These are phyloP conservation scores for Neonectria sp. DNA, from an alignment of 2,329 filamentous ascomycete genomes.

Conservation along the genomic window DNA sequence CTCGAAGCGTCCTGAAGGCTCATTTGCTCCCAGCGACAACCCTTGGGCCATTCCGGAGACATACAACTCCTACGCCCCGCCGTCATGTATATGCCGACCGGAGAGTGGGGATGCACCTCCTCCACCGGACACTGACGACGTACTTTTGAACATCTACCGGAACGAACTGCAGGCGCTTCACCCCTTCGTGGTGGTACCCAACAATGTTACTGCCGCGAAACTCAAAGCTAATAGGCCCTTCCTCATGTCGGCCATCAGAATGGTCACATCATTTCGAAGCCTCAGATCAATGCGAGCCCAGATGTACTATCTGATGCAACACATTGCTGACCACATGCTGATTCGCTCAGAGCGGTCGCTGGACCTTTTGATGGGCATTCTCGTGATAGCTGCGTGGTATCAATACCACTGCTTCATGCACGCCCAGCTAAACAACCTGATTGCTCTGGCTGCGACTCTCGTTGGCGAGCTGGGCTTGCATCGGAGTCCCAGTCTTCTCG, in stretches of 20 bases:
- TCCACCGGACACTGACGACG: slow-evolving; percentile 62
- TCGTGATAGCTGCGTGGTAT: slow-evolving; percentile 66
- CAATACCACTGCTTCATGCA: slow-evolving; percentile 70
- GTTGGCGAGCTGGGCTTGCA: slow-evolving; percentile 64
- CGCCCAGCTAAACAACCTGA: slow-evolving; percentile 65
- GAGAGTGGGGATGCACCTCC: slow-evolving; percentile 56
- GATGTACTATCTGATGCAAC: slow-evolving; percentile 63
- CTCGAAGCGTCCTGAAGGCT: slow-evolving; percentile 32
- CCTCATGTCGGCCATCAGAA: slow-evolving; percentile 64
- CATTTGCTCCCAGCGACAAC: slow-evolving; percentile 32
- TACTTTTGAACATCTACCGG: slow-evolving; percentile 61
- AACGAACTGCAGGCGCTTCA: slow-evolving; percentile 59
- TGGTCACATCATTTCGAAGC: slow-evolving; percentile 65
- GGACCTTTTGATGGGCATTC: slow-evolving; percentile 64
- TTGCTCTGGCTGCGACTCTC: slow-evolving; percentile 64
- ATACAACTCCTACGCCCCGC: slow-evolving; percentile 64
- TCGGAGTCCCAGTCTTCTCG: slow-evolving; percentile 56
- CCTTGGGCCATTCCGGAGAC: slow-evolving; percentile 55
- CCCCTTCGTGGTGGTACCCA: slow-evolving; percentile 64
- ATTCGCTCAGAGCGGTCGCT: slow-evolving; percentile 65
- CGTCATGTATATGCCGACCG: slow-evolving; percentile 63
- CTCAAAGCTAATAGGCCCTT: slow-evolving; percentile 61
- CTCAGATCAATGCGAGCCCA: slow-evolving; percentile 65
- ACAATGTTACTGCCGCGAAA: slow-evolving; percentile 52
- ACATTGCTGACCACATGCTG: slow-evolving; percentile 65